Evolutionary conservation across 2,329 filamentous ascomycete species (phyloP).

Genomic region (Colletotrichum australisinense): DNA sequence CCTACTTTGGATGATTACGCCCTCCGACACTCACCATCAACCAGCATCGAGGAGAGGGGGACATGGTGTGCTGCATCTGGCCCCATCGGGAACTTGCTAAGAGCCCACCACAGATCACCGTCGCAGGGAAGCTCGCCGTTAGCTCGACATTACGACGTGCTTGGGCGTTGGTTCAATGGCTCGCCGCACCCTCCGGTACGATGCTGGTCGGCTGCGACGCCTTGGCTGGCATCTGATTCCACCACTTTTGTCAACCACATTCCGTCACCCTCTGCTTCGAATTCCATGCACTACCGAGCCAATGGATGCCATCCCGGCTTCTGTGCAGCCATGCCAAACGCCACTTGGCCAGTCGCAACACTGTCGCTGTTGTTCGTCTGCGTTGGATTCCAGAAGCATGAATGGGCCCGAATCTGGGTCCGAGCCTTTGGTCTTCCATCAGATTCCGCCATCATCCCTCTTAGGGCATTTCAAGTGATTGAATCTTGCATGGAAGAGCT

Average conservation of each 20-base stretch:
- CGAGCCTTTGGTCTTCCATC: background rate
- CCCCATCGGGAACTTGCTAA: constrained; percentile 32
- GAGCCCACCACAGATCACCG: constrained; percentile 27
- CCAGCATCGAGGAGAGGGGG: constrained; percentile 7
- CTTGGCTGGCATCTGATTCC: constrained; percentile 31
- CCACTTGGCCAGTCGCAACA: background rate
- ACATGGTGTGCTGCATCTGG: constrained; percentile 27
- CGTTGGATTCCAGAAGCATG: constrained; percentile 3
- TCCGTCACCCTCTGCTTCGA: constrained; percentile 27
- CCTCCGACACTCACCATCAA: constrained; percentile 24
- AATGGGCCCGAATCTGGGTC: background rate
- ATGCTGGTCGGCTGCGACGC: constrained; percentile 17
- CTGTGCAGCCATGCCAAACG: background rate
- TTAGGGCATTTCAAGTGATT: background rate
- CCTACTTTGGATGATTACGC: constrained; percentile 6
- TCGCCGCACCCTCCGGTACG: constrained; percentile 23
- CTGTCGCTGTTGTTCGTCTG: background rate
- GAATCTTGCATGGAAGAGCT: constrained; percentile 2
- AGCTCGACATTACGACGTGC: constrained; percentile 16
- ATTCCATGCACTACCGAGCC: background rate
- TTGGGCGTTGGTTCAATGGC: constrained; percentile 7
- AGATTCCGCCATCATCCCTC: background rate
- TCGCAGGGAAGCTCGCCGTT: constrained; percentile 27
- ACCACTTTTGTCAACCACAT: constrained; percentile 22
- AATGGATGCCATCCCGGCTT: background rate